Conservation (phyloP, 345 rosid genomes). For the Populus simonii region DNA sequence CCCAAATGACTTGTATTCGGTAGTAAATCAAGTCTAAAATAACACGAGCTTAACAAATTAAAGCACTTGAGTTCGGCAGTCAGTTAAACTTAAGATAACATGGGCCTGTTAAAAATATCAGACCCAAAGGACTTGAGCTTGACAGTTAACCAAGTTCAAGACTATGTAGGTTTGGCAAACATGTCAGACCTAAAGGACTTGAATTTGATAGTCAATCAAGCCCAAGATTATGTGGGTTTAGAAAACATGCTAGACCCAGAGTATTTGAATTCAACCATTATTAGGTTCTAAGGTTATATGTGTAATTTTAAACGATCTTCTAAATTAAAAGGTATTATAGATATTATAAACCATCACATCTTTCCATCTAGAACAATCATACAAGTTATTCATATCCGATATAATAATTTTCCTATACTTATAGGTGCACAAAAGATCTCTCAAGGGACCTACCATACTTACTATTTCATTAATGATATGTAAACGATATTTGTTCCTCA, state of each 20-base stretch:
- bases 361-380: too few species aligned
- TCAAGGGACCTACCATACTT: rapidly evolving
- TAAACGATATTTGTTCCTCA: rapidly evolving
- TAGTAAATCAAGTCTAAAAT: too few species aligned
- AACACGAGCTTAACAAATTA: rapidly evolving
- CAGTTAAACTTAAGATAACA: rapidly evolving
- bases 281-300: too few species aligned
- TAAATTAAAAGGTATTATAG: too few species aligned
- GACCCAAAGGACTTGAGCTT: rapidly evolving
- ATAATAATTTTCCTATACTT: too few species aligned
- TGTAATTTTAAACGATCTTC: rapidly evolving
- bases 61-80: too few species aligned
- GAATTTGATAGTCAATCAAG: rapidly evolving
- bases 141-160: too few species aligned
- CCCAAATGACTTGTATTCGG: rapidly evolving
- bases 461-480: too few species aligned
- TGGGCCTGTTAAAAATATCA: rapidly evolving
- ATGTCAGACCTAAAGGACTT: rapidly evolving
- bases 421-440: too few species aligned
- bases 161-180: rapidly evolving
- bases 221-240: too few species aligned
- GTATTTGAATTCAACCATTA: too few species aligned
- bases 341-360: rapidly evolving
- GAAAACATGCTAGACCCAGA: rapidly evolving
- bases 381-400: too few species aligned